Evolutionary conservation across 2,329 filamentous ascomycete species (phyloP).

Genomic region (Monosporascus sp.): DNA sequence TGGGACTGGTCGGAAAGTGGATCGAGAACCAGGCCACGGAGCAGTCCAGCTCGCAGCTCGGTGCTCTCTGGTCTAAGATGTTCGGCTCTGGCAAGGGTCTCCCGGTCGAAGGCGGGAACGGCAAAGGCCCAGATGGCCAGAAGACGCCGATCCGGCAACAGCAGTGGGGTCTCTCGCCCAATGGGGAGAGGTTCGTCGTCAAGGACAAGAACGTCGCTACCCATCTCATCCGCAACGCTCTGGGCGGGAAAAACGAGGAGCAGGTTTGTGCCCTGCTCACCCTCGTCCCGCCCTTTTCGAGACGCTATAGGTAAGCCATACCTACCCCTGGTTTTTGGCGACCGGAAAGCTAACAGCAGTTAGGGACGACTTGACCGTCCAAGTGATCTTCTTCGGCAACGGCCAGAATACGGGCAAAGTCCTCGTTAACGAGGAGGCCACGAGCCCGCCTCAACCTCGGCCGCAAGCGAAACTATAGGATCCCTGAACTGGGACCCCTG

Average conservation of each 20-base stretch:
- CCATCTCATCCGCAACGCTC: constrained; percentile 88
- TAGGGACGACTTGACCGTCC: constrained; percentile 91
- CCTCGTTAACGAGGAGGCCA: constrained; percentile 81
- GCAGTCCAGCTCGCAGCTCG: constrained; percentile 59
- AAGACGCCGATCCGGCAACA: constrained; percentile 80
- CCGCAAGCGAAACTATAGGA: constrained; percentile 29
- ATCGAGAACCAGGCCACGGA: constrained; percentile 66
- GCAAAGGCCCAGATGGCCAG: constrained; percentile 58
- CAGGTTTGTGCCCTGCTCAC: constrained; percentile 91
- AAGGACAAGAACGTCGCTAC: constrained; percentile 96
- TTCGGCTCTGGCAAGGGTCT: constrained; percentile 55
- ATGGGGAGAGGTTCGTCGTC: constrained; percentile 79
- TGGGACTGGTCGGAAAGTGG: constrained; percentile 95
- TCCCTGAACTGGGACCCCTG: not conserved
- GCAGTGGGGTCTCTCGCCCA: constrained; percentile 81
- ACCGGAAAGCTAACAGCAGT: constrained; percentile 12
- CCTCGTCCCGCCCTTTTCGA: constrained; percentile 82
- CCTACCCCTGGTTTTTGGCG: not conserved
- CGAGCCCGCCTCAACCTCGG: constrained; percentile 43
- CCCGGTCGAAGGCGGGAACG: constrained; percentile 66
- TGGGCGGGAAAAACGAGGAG: constrained; percentile 89
- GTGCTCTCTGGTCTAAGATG: constrained; percentile 61
- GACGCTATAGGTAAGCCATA: constrained; percentile 71
- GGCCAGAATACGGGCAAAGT: constrained; percentile 72
- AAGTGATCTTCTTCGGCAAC: constrained; percentile 97